Evolutionary conservation across 2,329 filamentous ascomycete species (phyloP).

Genomic region (Pseudogymnoascus sp.): DNA sequence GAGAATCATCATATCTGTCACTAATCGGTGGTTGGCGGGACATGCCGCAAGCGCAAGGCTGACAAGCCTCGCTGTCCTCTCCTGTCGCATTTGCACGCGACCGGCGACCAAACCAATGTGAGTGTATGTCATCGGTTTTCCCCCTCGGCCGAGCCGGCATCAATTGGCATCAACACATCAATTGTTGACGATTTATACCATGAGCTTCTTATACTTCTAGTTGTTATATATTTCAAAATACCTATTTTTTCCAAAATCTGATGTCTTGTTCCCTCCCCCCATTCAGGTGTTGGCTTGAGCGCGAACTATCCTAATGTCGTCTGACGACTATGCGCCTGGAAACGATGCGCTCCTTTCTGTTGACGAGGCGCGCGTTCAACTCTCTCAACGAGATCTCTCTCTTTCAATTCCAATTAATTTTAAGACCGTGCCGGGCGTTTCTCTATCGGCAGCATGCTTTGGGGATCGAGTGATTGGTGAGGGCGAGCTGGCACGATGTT

Average conservation of each 20-base stretch:
- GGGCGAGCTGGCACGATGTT: conserved; percentile 31
- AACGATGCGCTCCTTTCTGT: conserved; percentile 28
- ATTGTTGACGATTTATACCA: not conserved
- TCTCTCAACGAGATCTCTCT: conserved; percentile 56
- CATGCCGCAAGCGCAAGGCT: not conserved
- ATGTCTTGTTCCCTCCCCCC: not conserved
- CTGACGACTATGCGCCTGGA: conserved; percentile 32
- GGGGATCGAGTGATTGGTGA: conserved; percentile 23
- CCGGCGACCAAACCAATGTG: not conserved
- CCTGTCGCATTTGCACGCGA: not conserved
- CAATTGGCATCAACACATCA: not conserved
- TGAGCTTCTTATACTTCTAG: not conserved
- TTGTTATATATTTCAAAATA: conserved; percentile 3
- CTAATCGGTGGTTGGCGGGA: not conserved
- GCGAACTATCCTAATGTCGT: conserved; percentile 28
- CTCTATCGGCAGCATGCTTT: conserved; percentile 52
- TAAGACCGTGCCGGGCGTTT: conserved; percentile 47
- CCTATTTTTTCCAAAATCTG: not conserved
- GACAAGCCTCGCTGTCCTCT: not conserved
- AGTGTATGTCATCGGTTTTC: not conserved
- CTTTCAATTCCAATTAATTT: conserved; percentile 54
- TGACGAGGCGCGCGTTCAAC: conserved; percentile 23
- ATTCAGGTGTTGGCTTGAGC: conserved; percentile 1
- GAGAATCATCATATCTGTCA: conserved; percentile 1
- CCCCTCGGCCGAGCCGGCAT: not conserved